A percentile compares a stretch with the other conserved stretches of the same genome.
These are phyloP conservation scores for Cavenderia fasciculata DNA, from an alignment of 78 protist species.

Conservation along the genomic window DNA sequence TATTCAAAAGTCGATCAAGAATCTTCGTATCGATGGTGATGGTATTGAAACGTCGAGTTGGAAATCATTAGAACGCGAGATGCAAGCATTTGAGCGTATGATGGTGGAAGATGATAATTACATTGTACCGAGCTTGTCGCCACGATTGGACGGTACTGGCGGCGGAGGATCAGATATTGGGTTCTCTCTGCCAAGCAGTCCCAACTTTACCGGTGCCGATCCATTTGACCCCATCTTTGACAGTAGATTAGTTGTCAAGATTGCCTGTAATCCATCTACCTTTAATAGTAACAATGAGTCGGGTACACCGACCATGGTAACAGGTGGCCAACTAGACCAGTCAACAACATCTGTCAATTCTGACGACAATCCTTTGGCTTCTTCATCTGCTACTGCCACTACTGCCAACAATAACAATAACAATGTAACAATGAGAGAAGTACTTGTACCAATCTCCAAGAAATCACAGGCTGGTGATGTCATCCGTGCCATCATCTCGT, in stretches of 20 bases:
- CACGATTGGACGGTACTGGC: neutral
- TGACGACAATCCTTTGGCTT: too few relatives aligned
- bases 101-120: slow-evolving; percentile 51
- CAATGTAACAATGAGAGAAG: slow-evolving; percentile 19
- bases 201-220: too few relatives aligned
- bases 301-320: neutral
- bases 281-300: neutral
- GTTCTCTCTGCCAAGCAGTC: too few relatives aligned
- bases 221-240: too few relatives aligned
- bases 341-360: too few relatives aligned
- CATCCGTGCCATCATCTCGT: slow-evolving; percentile 14
- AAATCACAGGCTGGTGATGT: slow-evolving; percentile 71
- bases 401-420: too few relatives aligned
- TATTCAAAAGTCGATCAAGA: neutral
- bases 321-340: too few relatives aligned
- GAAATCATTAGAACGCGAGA: slow-evolving; percentile 49
- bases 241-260: neutral
- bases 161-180: neutral
- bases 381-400: too few relatives aligned
- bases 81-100: slow-evolving; percentile 26
- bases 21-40: slow-evolving; percentile 71
- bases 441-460: slow-evolving; percentile 42
- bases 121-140: neutral
- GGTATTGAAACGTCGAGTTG: slow-evolving; percentile 64
- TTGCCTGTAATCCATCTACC: too few relatives aligned